Evolutionary conservation across 768 basidiomycete genomes (phyloP), one percentile per base, ranked within the genome.

Genomic region (Clathrus columnatus): DNA sequence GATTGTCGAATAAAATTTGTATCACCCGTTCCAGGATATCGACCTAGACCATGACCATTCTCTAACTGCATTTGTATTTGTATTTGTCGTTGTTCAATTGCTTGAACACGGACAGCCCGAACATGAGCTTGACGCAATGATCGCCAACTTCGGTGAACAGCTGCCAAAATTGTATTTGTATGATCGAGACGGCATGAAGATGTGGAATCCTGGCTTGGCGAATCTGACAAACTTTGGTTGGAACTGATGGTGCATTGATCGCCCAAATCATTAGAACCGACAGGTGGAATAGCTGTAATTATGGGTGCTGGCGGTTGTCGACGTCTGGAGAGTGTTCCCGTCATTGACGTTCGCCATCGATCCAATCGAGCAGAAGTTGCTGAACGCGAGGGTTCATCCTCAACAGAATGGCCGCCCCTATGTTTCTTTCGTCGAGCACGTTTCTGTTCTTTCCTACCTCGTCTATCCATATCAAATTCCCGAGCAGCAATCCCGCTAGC

Each of bases 401-500:
- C 51, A 16, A 23, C 47, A 5, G 48, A 5, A 7, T 14, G 14
- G 23, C 51, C 28, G 49, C 72, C 50, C 49, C 54, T 51, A 44
- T 50, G 55, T 41, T 29, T 36, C 18, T 42, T 53, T 36, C 48
- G 52, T 44, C 30, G 57, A 32, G 44, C 43, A 27, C 48, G 59
- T 41, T 59, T 27, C 62, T 60, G 5, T 71, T 70, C 26, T 46
- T 63, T 58, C 50, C 70, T 70, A 24, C 65, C 58, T 46, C 85
- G 67, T 54, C 81, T 75, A 54, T 88, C 78, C 62, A 48, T 47
- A 21, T 87, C 83, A 48, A 89, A 75, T 60, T 86, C 85, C 26
- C 78, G 75, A 2, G 84, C 77, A 7, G 85, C 88, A 75, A 87
- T 90, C 5, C 91, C 87, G 1, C 87, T 82, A n/a, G 64, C 72